phyloP scores from a whole-genome alignment of 2,329 filamentous ascomycete genomes.

The Moelleriella libera region DNA sequence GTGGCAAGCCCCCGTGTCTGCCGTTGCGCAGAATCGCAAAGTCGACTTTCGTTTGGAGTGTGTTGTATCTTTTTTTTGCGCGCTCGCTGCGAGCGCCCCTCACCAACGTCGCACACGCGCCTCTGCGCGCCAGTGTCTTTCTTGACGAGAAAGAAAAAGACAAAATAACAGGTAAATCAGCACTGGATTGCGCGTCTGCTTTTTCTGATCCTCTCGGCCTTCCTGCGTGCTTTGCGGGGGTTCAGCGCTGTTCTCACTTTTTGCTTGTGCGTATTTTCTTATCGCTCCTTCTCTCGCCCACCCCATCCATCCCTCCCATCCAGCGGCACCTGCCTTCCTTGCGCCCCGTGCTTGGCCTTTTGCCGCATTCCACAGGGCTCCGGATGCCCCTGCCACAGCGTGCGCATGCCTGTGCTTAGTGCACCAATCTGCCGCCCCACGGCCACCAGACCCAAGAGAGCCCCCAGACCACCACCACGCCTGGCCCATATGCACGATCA shows the following conservation, averaged over 20 bases:
- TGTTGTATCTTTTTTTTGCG: conserved; percentile 3
- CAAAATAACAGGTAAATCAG: conserved; percentile 3
- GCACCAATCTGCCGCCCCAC: conserved; percentile 1
- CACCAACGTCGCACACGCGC: conserved; percentile 6
- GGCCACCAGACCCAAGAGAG: conserved; percentile 5
- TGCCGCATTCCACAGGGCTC: not conserved
- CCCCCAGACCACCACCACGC: conserved; percentile 16
- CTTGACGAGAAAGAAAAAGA: not conserved
- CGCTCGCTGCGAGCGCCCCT: conserved; percentile 2
- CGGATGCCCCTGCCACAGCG: not conserved
- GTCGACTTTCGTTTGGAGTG: too few species aligned
- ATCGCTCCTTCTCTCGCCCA: not conserved
- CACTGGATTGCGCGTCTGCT: not conserved
- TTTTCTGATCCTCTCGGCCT: not conserved
- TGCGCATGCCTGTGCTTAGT: not conserved
- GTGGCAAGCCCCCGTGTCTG: too few species aligned
- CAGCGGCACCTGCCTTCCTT: conserved; percentile 1
- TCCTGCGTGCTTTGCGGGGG: not conserved
- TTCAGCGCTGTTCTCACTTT: not conserved
- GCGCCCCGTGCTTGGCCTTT: not conserved
- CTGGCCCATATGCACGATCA: conserved; percentile 37
- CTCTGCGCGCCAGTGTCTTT: conserved; percentile 4
- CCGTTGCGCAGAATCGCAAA: too few species aligned
- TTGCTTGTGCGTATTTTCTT: not conserved
- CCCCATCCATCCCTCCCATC: not conserved